Percentiles rank a stretch among this genome's conserved stretches.
Evolutionary conservation across 441 rosid species (phyloP).

Genomic region (Populus trichocarpa): DNA sequence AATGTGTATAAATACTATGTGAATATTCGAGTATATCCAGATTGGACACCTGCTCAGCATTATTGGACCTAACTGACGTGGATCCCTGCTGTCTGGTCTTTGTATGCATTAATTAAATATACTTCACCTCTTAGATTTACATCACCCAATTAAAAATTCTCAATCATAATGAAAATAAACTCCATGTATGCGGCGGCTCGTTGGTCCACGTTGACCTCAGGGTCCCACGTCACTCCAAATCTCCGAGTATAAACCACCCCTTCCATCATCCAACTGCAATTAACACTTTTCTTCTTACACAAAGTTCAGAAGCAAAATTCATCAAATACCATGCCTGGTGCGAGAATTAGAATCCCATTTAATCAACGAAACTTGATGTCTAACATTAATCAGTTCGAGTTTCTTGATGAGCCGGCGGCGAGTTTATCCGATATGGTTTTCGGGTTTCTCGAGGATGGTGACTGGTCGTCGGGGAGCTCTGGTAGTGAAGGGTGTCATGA

Average conservation of each 20-base stretch:
- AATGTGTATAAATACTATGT: background rate
- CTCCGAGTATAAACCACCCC: conserved; percentile 6
- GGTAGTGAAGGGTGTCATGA: conserved; percentile 1
- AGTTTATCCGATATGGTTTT: conserved; percentile 41
- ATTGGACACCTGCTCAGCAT: conserved; percentile 1
- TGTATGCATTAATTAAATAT: background rate
- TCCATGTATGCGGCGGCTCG: conserved; percentile 29
- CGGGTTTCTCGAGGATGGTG: conserved; percentile 36
- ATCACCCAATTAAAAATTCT: conserved; percentile 2
- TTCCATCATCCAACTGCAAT: background rate
- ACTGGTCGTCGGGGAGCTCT: conserved; percentile 11
- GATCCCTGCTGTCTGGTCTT: conserved; percentile 40
- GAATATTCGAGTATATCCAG: conserved; percentile 39
- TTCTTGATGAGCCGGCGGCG: conserved; percentile 19
- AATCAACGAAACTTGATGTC: conserved; percentile 5
- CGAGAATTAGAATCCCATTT: conserved; percentile 17
- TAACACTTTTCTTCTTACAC: background rate
- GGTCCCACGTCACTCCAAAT: conserved; percentile 13
- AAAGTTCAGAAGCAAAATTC: background rate
- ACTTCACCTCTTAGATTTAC: background rate
- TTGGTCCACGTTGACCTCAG: conserved; percentile 20
- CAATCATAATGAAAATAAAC: background rate
- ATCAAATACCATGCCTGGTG: conserved; percentile 18
- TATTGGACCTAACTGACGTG: conserved; percentile 38
- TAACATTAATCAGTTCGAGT: conserved; percentile 11